Evolutionary conservation across 306 rosid genomes (phyloP), one percentile per base, ranked within the genome.

Genomic region (Casuarina equisetifolia): DNA sequence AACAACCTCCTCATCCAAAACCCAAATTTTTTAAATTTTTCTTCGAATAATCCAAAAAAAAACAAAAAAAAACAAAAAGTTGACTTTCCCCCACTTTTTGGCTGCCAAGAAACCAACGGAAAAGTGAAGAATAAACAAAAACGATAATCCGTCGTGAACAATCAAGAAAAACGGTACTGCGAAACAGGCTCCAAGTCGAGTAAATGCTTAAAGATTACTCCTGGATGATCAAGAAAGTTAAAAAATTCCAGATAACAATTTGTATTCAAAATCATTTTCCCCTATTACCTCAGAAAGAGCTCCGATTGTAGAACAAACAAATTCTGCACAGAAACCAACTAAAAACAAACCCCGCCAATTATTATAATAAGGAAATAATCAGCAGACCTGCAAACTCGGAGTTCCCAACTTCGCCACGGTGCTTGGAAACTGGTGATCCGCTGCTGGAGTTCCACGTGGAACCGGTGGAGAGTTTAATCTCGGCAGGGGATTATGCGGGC

Each of bases 381-480:
- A 38, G 11, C 13, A 38, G 52, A 70, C 72, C 50, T 53, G 74
- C 13, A 58, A 55, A 20, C 70, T 45, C 40, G 50, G 78, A 61
- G 79, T 67, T 72, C 11, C 3, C 2, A 15, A 42, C 36, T 35
- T n/a, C 9, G 51, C 4, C 48, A 63, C 78, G 75, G 78, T 72
- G 85, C 90, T 70, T 72, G 76, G 80, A 81, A 72, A 17, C 53
- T 39, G 4, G 49, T 35, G 63, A 80, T 74, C 59, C 74, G 78
- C 58, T 42, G 75, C 42, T 66, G 57, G 71, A 82, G 73, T 69
- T 73, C 36, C 72, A 69, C 67, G 49, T 67, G 73, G 69, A 70
- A 35, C 16, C 58, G 51, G 12, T n/a, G 50, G 50, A 38, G 51
- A 50, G n/a, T 63, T 74, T 13, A 46, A 73, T 42, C 73, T n/a